Conservation (phyloP, 768 basidiomycete species). For the Tubosaeta sp. region DNA sequence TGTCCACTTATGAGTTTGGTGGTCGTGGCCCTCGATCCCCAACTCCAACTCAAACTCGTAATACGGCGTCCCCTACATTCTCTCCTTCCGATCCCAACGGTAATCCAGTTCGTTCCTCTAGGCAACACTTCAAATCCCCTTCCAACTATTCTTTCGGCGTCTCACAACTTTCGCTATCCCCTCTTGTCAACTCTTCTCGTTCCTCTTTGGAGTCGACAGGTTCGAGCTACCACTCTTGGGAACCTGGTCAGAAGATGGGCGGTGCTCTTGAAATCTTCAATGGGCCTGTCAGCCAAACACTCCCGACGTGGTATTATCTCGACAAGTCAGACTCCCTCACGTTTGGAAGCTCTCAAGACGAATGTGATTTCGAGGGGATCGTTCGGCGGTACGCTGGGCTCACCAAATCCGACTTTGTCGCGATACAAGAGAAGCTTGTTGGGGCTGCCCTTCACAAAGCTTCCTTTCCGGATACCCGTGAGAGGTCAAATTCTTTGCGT, state of each 20-base stretch:
- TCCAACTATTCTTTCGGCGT: conserved; percentile 50
- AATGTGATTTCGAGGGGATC: conserved; percentile 61
- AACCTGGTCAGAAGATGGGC: conserved; percentile 54
- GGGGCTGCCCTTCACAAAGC: conserved; percentile 55
- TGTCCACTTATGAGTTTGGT: conserved; percentile 44
- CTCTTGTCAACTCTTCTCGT: conserved; percentile 68
- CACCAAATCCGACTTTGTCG: conserved; percentile 62
- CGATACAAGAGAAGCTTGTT: conserved; percentile 77
- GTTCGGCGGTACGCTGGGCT: conserved; percentile 64
- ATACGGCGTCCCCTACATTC: conserved; percentile 46
- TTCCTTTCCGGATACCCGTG: conserved; percentile 51
- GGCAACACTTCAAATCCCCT: conserved; percentile 42
- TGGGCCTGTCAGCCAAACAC: conserved; percentile 42
- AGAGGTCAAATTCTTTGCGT: conserved; percentile 66
- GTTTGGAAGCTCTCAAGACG: conserved; percentile 48
- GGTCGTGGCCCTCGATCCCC: conserved; percentile 50
- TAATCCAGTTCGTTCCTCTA: conserved; percentile 49
- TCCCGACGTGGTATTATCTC: conserved; percentile 65
- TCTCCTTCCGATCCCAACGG: conserved; percentile 32
- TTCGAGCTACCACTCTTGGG: conserved; percentile 84
- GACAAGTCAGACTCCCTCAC: conserved; percentile 47
- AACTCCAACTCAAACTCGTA: conserved; percentile 66
- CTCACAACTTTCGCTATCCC: conserved; percentile 63
- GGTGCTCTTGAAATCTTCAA: conserved; percentile 50
- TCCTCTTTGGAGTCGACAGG: conserved; percentile 78